Percentiles rank a stretch among this genome's conserved stretches.
Evolutionary conservation across 805 yeast genomes (phyloP).

Genomic region (Cyberlindnera americana): DNA sequence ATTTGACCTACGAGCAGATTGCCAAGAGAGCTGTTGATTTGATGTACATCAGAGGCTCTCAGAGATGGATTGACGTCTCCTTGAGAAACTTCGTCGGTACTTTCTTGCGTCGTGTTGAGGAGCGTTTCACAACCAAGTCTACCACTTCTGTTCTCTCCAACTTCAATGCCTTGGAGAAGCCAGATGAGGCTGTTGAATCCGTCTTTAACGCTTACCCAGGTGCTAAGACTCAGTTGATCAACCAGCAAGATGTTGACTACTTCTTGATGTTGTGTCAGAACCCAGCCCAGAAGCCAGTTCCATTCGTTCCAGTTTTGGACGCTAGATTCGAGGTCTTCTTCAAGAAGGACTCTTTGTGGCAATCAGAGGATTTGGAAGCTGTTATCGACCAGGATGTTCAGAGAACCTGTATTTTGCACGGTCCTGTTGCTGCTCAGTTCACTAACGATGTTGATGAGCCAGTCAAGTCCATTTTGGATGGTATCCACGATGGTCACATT

Average conservation of each 20-base stretch:
- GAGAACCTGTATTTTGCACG: conserved; percentile 98
- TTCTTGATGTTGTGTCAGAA: conserved; percentile 79
- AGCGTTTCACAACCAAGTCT: conserved; percentile 70
- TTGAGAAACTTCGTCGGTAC: conserved; percentile 85
- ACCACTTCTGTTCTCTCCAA: conserved; percentile 72
- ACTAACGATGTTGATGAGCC: conserved; percentile 89
- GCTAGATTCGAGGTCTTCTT: conserved; percentile 93
- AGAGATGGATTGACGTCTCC: conserved; percentile 83
- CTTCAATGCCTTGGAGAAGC: conserved; percentile 63
- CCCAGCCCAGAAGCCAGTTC: conserved; percentile 94
- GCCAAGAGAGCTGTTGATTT: conserved; percentile 83
- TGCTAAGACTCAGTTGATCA: conserved; percentile 77
- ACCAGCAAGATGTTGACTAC: conserved; percentile 93
- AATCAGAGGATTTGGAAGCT: conserved; percentile 93
- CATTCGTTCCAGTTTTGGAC: conserved; percentile 93
- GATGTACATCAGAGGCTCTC: conserved; percentile 73
- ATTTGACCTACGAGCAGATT: conserved; percentile 94
- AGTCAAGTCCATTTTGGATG: conserved; percentile 82
- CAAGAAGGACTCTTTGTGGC: conserved; percentile 99
- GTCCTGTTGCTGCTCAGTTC: conserved; percentile 97
- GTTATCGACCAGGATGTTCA: conserved; percentile 95
- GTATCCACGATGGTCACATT: conserved; percentile 89
- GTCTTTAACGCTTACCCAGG: conserved; percentile 69
- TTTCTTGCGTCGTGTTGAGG: conserved; percentile 91
- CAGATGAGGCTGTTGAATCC: conserved; percentile 54